Base-by-base conservation (phyloP, 495 filamentous ascomycete species). In the Aspergillus coremiiformis region DNA sequence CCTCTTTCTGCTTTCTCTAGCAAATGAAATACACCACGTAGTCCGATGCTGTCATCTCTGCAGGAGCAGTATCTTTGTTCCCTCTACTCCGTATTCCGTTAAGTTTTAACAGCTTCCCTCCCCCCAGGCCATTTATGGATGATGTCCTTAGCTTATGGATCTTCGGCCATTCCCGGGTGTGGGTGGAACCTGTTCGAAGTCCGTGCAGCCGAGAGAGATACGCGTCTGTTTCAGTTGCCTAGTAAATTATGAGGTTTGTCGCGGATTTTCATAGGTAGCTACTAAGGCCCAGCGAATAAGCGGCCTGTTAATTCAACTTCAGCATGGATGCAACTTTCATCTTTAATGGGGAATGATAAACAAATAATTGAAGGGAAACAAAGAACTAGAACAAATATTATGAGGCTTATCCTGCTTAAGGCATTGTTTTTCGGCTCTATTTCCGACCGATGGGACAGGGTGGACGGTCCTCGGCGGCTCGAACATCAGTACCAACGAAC, bases 181-280 rank as follows among this genome's bases (percentile, higher is more conserved):
- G 47, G 54, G 52, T 60, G 63, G 62, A 56, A 58, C 59, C 55
- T 55, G 26, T 48, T 56, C 49, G 55, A 56, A 53, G 55, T 55
- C 67, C 66, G 67, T 70, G 69, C 69, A 70, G 67, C 66, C 62
- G 64, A 70, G 58, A n/a, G n/a, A 70, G 55, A 62, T 66, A 70
- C 69, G 69, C 69, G 67, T 72, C 60, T 67, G 69, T 68, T 69
- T 70, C 66, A 69, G 56, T 60, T 52, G 39, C 49, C 41, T 46
- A 47, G 37, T 21, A 21, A n/a, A n/a, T 1, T 41, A 41, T 21
- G 15, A 41, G 37, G 37, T 19, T 11, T 41, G 17, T 21, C 19
- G 35, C 21, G 20, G 17, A 41, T 20, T 41, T 19, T 41, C 37
- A 41, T 41, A 33, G 32, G 44, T 47, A 19, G 27, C 27, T 47